phyloP scores from a whole-genome alignment of 192 early-diverging fungal genomes.

The Glomus cerebriforme region DNA sequence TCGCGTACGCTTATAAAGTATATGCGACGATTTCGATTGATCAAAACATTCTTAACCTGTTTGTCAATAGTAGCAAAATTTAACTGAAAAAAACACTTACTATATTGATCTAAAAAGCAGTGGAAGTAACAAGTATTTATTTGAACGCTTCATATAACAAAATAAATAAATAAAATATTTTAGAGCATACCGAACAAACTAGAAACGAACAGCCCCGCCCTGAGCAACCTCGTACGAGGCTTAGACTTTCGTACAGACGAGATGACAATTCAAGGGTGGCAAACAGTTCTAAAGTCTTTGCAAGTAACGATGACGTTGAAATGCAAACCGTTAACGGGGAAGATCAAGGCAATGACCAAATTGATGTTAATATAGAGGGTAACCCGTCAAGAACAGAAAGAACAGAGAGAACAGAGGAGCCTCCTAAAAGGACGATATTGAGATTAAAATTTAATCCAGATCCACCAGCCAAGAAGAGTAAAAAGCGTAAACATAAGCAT shows the following conservation, averaged over 20 bases:
- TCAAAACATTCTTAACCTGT: too few relatives aligned
- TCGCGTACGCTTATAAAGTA: background rate
- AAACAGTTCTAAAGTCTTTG: background rate
- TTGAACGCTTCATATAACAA: too few relatives aligned
- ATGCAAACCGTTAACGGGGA: background rate
- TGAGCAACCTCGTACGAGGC: background rate
- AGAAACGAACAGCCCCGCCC: background rate
- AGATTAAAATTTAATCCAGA: slow-evolving; percentile 1
- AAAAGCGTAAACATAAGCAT: background rate
- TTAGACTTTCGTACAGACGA: background rate
- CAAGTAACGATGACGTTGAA: background rate
- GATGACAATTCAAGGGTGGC: background rate
- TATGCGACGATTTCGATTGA: too few relatives aligned
- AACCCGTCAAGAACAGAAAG: background rate
- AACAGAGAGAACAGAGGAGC: background rate
- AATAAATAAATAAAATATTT: too few relatives aligned
- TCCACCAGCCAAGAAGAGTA: background rate
- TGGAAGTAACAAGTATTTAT: too few relatives aligned
- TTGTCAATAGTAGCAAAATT: too few relatives aligned
- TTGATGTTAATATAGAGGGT: background rate
- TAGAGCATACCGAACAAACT: background rate
- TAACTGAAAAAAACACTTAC: too few relatives aligned
- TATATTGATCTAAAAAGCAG: too few relatives aligned
- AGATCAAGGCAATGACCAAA: background rate
- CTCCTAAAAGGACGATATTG: background rate